Conservation (phyloP, 75 land plant genomes). For the Chamaecyparis obtusa region DNA sequence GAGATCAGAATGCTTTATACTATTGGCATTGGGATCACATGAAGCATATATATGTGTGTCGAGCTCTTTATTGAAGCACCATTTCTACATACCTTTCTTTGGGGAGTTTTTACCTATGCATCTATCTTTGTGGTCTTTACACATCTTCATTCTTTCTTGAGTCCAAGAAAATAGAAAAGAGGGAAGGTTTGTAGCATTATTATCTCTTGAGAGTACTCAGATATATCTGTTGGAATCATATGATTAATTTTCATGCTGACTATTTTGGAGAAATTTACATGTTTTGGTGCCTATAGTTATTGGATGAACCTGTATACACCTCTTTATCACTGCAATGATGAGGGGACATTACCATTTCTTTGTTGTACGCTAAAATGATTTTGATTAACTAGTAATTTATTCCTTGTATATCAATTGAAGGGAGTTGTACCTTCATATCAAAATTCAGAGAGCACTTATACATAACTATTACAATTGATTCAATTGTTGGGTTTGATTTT, state of each 20-base stretch:
- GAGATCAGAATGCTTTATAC: constrained; percentile 84
- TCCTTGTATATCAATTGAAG: too few species aligned
- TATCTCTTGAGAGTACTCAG: constrained; percentile 87
- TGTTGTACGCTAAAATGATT: too few species aligned
- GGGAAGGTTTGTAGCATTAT: constrained; percentile 55
- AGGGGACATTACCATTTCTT: too few species aligned
- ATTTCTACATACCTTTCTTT: constrained; percentile 71
- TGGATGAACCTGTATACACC: too few species aligned
- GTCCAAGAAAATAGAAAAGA: constrained; percentile 71
- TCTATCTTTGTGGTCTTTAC: constrained; percentile 86
- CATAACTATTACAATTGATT: too few species aligned
- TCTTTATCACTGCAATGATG: too few species aligned
- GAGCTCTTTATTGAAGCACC: constrained; percentile 78
- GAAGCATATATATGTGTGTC: constrained; percentile 82
- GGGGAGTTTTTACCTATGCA: constrained; percentile 72
- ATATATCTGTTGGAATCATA: constrained; percentile 87
- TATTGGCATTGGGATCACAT: constrained; percentile 72
- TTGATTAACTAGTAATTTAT: too few species aligned
- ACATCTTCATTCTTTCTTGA: constrained; percentile 90
- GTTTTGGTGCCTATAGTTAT: too few species aligned
- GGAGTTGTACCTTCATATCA: too few species aligned
- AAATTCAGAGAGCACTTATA: too few species aligned
- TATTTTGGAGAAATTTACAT: constrained; percentile 76
- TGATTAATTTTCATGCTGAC: constrained; percentile 93
- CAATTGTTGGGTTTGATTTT: too few species aligned